These are phyloP conservation scores for Botrytis medusae DNA, from an alignment of 2,329 filamentous ascomycete genomes.

Conservation along the genomic window DNA sequence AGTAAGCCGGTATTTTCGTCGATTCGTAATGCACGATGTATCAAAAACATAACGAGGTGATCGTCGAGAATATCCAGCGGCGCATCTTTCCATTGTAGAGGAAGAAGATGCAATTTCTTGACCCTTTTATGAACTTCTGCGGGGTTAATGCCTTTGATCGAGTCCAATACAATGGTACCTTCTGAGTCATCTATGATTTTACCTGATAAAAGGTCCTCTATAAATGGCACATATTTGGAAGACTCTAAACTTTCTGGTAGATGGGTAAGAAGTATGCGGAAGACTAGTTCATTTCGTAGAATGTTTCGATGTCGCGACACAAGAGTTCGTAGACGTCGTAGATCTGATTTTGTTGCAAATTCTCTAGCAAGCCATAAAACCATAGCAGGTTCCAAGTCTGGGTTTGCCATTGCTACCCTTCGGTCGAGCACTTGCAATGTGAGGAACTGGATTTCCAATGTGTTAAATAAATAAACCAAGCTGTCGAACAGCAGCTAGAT, in stretches of 20 bases:
- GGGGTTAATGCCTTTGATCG: constrained; percentile 60
- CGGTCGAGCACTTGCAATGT: constrained; percentile 15
- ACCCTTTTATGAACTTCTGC: constrained; percentile 63
- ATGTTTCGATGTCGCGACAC: constrained; percentile 56
- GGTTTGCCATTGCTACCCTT: constrained; percentile 35
- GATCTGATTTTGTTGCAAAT: constrained; percentile 64
- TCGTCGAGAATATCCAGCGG: constrained; percentile 53
- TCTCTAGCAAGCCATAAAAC: constrained; percentile 72
- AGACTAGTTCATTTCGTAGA: constrained; percentile 62
- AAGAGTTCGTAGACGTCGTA: constrained; percentile 61
- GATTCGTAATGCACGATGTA: constrained; percentile 66
- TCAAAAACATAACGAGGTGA: constrained; percentile 60
- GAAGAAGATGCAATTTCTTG: constrained; percentile 61
- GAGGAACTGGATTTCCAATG: not conserved
- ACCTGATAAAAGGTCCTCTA: constrained; percentile 52
- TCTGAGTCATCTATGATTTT: constrained; percentile 41
- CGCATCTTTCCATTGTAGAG: constrained; percentile 53
- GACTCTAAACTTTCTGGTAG: constrained; percentile 71
- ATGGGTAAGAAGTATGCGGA: constrained; percentile 74
- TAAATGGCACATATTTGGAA: constrained; percentile 58
- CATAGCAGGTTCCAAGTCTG: constrained; percentile 62
- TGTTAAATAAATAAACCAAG: not conserved
- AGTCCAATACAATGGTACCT: constrained; percentile 51
- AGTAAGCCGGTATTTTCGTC: constrained; percentile 73
- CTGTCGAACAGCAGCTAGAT: constrained; percentile 24